Conservation (phyloP, 345 rosid genomes). For the Draba incana region DNA sequence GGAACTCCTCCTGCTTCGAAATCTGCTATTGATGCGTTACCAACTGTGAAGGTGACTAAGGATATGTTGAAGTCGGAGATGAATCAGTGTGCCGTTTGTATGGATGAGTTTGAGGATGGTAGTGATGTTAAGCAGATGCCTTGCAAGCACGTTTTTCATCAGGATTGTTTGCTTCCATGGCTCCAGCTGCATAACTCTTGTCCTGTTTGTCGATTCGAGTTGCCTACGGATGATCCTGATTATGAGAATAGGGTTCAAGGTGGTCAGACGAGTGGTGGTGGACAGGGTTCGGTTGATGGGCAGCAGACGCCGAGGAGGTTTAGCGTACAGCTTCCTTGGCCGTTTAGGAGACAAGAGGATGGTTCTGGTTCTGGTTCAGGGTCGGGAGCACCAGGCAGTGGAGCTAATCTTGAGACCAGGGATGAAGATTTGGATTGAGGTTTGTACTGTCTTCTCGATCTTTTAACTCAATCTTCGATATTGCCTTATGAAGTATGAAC, state of each 20-base stretch:
- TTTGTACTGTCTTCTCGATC: slow-evolving; percentile 21
- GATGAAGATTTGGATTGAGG: slow-evolving; percentile 70
- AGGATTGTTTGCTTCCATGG: slow-evolving; percentile 75
- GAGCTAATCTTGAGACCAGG: slow-evolving; percentile 46
- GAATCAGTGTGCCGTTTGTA: slow-evolving; percentile 74
- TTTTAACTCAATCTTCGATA: background rate
- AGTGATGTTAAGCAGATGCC: slow-evolving; percentile 66
- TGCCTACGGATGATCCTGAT: slow-evolving; percentile 78
- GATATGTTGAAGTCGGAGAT: slow-evolving; percentile 53
- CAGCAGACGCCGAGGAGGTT: slow-evolving; percentile 58
- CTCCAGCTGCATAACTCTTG: slow-evolving; percentile 73
- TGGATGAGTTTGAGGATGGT: slow-evolving; percentile 65
- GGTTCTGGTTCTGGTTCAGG: slow-evolving; percentile 48
- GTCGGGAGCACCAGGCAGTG: slow-evolving; percentile 38
- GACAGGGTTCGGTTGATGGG: slow-evolving; percentile 28
- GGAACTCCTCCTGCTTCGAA: slow-evolving; percentile 87
- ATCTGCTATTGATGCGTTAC: slow-evolving; percentile 58
- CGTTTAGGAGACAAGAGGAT: slow-evolving; percentile 44
- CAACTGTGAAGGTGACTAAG: slow-evolving; percentile 50
- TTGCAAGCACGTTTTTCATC: slow-evolving; percentile 70
- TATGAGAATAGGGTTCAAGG: slow-evolving; percentile 54
- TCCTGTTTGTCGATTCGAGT: slow-evolving; percentile 71
- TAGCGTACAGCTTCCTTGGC: slow-evolving; percentile 75
- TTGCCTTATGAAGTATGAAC: background rate
- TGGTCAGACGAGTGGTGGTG: slow-evolving; percentile 29